phyloP scores from a whole-genome alignment of 2,329 filamentous ascomycete species.

The Penicillium sp. region DNA sequence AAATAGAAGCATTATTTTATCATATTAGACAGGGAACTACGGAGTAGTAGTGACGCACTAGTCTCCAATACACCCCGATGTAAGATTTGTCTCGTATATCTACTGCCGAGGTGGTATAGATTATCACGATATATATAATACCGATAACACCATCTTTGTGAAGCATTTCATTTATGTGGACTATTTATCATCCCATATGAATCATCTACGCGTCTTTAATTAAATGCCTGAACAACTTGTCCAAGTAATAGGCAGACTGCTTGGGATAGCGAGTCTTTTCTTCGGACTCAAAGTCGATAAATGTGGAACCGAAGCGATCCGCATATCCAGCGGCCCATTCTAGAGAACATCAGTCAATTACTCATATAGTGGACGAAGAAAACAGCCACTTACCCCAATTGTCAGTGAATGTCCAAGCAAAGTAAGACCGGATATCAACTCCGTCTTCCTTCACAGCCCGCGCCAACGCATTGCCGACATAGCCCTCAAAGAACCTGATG shows the following conservation, averaged over 20 bases:
- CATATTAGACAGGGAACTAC: not conserved
- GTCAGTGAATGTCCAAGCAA: conserved; percentile 79
- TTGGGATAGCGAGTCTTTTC: conserved; percentile 71
- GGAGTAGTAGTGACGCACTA: not conserved
- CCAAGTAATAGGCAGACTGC: conserved; percentile 71
- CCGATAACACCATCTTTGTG: too few relatives aligned
- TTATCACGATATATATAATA: too few relatives aligned
- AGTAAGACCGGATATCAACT: conserved; percentile 71
- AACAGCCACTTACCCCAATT: conserved; percentile 47
- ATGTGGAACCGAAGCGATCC: conserved; percentile 75
- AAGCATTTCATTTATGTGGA: not conserved
- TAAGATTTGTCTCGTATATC: not conserved
- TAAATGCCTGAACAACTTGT: conserved; percentile 66
- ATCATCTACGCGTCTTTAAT: conserved; percentile 40
- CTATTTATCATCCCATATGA: not conserved
- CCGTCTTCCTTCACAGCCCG: conserved; percentile 61
- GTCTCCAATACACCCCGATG: not conserved
- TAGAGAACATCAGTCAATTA: conserved; percentile 9
- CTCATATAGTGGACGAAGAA: not conserved
- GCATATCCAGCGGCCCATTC: conserved; percentile 82
- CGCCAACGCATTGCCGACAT: conserved; percentile 67
- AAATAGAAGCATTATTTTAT: not conserved
- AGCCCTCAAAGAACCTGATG: conserved; percentile 70
- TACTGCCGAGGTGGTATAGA: too few relatives aligned
- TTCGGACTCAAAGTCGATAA: conserved; percentile 70